Evolutionary conservation across 2,329 filamentous ascomycete genomes (phyloP), one percentile per base, ranked within the genome.

Genomic region (Colletotrichum eremochloae): DNA sequence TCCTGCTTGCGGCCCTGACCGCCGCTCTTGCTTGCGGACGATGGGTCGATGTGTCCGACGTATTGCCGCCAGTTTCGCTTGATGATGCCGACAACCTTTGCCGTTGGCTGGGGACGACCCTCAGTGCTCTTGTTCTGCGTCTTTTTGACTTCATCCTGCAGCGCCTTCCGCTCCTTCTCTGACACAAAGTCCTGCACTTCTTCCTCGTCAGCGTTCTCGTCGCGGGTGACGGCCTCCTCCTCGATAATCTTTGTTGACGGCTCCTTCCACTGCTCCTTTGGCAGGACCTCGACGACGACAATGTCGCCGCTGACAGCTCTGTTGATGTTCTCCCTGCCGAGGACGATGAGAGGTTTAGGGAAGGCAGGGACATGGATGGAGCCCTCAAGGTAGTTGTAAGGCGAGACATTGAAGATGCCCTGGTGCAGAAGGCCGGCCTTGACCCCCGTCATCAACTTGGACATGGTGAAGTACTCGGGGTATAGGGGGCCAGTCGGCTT

Each of bases 1-100:
- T 98, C 95, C 80, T 97, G 94, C 77, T 93, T 93, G 71, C 95
- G 90, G 40, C 94, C 94, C 76, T 95, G 92, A 72, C 91, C 92
- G 2, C 89, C 89, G 3, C 91, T 89, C 65, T 91, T 90, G 77
- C 92, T 92, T 61, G 95, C 92, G 2, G 95, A 97, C 14, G 93
- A 94, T 63, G 92, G 91, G 79, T 99, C 96, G 68, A 99, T 92
- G 79, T 98, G 95, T 2, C 96, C 96, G 74, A 99, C 96, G 77
- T 98, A 98, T 82, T 98, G 97, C 73, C 96, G 90, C 96, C 96
- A 99, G 81, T 98, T 98, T 64, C 96, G 91, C 84, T 97, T 98
- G 80, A 97, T 90, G 33, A 98, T 88, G 60, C 96, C 96, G 8
- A 98, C 94, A 15, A 99, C 93, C 79, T 90, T 94, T 36, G 96